Evolutionary conservation across 2,329 filamentous ascomycete genomes (phyloP).

Genomic region (Claviceps sp.): DNA sequence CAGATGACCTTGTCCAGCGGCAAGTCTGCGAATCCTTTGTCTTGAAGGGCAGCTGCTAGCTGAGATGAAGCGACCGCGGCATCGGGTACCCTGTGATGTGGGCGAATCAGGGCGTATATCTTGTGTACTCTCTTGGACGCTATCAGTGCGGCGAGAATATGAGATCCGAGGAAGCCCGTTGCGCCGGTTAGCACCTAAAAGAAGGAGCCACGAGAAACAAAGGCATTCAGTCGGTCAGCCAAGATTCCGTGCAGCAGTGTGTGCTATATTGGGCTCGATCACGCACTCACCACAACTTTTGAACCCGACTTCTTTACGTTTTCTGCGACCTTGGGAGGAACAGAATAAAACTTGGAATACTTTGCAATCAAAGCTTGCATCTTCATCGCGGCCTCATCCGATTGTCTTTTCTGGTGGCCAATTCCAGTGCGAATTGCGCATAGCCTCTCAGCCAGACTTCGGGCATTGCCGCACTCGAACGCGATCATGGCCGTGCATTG

Average conservation of each 20-base stretch:
- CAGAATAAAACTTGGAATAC: background rate
- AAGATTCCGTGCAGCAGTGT: background rate
- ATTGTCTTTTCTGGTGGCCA: background rate
- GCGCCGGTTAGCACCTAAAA: conserved; percentile 37
- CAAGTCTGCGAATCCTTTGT: conserved; percentile 20
- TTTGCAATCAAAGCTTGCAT: background rate
- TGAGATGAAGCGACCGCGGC: background rate
- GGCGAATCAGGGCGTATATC: conserved; percentile 40
- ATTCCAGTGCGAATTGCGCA: background rate
- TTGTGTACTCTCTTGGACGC: conserved; percentile 38
- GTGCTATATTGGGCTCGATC: background rate
- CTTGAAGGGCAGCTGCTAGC: background rate
- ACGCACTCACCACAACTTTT: background rate
- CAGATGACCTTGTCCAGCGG: conserved; percentile 13
- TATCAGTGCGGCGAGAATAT: conserved; percentile 45
- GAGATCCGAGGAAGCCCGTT: conserved; percentile 51
- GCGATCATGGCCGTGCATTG: conserved; percentile 37
- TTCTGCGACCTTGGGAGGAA: background rate
- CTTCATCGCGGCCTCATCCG: background rate
- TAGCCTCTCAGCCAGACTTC: conserved; percentile 9
- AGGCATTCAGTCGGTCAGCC: background rate
- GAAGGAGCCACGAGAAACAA: background rate
- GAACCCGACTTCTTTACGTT: background rate
- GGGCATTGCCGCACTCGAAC: conserved; percentile 40
- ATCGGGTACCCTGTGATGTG: conserved; percentile 8